Evolutionary conservation across 441 rosid genomes (phyloP).

Genomic region (Corymbia citriodora): DNA sequence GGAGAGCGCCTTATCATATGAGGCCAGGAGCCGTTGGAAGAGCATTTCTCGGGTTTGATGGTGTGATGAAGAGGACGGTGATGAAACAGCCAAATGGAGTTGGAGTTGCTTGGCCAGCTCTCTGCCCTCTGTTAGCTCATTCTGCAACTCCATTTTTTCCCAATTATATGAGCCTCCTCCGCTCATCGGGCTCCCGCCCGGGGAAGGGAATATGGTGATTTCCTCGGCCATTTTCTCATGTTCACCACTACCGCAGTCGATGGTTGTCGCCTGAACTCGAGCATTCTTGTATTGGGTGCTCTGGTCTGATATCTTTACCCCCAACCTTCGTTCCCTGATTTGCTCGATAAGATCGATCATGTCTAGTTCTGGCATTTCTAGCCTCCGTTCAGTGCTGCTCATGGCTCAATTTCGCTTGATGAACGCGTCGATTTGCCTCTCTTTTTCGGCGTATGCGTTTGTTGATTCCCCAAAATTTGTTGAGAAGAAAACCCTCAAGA

Average conservation of each 20-base stretch:
- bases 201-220: too few species aligned
- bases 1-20: conserved; percentile 53
- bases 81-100: conserved; percentile 8
- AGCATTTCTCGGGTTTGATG: conserved; percentile 33
- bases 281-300: too few species aligned
- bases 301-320: too few species aligned
- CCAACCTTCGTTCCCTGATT: neutral
- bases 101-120: conserved; percentile 60
- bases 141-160: conserved; percentile 44
- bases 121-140: conserved; percentile 54
- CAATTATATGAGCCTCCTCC: too few species aligned
- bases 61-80: conserved; percentile 15
- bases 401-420: neutral
- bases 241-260: too few species aligned
- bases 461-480: too few species aligned
- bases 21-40: conserved; percentile 39
- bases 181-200: too few species aligned
- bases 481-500: too few species aligned
- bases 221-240: too few species aligned
- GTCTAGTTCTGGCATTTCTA: neutral
- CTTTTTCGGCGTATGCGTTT: too few species aligned
- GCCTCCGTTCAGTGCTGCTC: neutral
- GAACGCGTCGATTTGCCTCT: neutral
- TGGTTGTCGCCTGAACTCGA: too few species aligned
- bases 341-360: neutral